A percentile compares a stretch with the other conserved stretches of the same genome.
Evolutionary conservation across 352 stramenopile genomes (phyloP).

Genomic region (Phytophthora agathidicida): DNA sequence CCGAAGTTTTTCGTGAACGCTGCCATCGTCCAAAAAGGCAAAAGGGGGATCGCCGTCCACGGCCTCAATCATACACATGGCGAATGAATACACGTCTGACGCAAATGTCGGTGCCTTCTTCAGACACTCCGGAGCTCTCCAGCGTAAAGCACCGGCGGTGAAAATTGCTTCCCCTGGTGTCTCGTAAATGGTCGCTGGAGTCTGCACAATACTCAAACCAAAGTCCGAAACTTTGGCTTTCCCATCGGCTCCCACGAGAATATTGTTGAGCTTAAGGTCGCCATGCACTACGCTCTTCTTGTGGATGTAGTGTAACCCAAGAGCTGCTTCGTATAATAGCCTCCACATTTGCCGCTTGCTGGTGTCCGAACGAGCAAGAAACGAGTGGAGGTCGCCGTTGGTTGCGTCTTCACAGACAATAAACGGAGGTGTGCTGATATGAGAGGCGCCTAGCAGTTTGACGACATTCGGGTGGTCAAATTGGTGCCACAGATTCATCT

Average conservation of each 20-base stretch:
- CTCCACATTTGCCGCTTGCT: slow-evolving; percentile 21
- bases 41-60: slow-evolving; percentile 30
- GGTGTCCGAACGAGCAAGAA: background rate
- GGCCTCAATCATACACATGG: slow-evolving; percentile 40
- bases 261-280: slow-evolving; percentile 26
- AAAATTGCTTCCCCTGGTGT: background rate
- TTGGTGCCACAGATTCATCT: slow-evolving; percentile 34
- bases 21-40: slow-evolving; percentile 14
- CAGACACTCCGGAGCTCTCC: slow-evolving; percentile 45
- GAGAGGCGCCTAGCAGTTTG: slow-evolving; percentile 37
- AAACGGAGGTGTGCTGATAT: slow-evolving; percentile 32
- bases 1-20: slow-evolving; percentile 7
- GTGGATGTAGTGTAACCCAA: slow-evolving; percentile 46
- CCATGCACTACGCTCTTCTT: slow-evolving; percentile 20
- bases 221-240: slow-evolving; percentile 26
- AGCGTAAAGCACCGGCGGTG: slow-evolving; percentile 14
- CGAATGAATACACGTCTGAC: slow-evolving; percentile 44
- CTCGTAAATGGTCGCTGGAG: background rate
- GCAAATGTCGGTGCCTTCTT: slow-evolving; percentile 23
- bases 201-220: slow-evolving; percentile 7
- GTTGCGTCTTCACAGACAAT: slow-evolving; percentile 35
- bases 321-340: slow-evolving; percentile 31
- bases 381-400: slow-evolving; percentile 20
- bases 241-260: slow-evolving; percentile 14
- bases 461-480: slow-evolving; percentile 42